Evolutionary conservation across 768 basidiomycete genomes (phyloP).

Genomic region (Amanita exitialis): DNA sequence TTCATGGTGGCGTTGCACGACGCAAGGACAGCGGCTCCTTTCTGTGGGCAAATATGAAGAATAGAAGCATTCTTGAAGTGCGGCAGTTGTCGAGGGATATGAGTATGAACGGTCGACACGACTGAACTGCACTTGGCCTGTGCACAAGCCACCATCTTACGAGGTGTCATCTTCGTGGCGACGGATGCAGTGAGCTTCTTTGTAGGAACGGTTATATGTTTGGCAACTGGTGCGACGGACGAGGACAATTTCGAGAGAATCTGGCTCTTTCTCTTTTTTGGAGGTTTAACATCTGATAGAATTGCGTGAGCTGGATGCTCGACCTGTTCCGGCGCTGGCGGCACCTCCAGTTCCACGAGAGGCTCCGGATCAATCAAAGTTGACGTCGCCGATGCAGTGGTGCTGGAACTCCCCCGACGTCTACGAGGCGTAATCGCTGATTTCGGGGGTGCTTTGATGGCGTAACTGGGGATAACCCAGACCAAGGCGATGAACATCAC

Average conservation of each 20-base stretch:
- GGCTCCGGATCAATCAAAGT: neutral
- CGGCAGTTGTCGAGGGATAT: neutral
- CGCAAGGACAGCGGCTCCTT: neutral
- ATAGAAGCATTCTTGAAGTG: neutral
- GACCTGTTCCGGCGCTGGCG: neutral
- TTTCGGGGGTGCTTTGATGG: neutral
- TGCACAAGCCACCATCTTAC: neutral
- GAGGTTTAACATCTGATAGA: neutral
- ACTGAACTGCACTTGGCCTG: neutral
- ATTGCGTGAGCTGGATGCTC: neutral
- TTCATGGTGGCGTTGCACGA: neutral
- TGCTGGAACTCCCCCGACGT: neutral
- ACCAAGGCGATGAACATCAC: neutral
- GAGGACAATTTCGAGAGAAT: neutral
- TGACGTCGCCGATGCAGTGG: neutral
- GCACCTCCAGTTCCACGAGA: neutral
- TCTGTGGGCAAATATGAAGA: neutral
- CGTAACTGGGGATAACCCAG: conserved; percentile 1
- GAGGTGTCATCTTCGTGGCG: neutral
- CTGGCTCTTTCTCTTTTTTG: neutral
- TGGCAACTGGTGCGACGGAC: conserved; percentile 3
- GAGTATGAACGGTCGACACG: neutral
- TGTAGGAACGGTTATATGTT: neutral
- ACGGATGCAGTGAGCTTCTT: neutral
- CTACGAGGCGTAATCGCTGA: neutral